Base-by-base conservation (phyloP, 2,329 filamentous ascomycete species). In the Biscogniauxia mediterranea region DNA sequence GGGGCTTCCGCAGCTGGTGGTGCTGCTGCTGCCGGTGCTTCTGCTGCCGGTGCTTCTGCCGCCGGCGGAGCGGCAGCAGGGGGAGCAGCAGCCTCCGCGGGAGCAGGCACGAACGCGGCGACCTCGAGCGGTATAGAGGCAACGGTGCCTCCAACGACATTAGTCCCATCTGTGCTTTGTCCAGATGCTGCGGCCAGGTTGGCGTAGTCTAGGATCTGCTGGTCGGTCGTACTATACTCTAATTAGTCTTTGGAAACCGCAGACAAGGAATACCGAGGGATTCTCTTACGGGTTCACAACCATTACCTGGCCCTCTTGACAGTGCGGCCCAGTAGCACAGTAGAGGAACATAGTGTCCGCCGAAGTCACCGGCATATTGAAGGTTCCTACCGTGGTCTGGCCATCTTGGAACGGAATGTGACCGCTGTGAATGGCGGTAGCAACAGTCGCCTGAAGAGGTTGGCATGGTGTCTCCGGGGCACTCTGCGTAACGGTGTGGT, bases 281-380 rank as follows among this genome's bases (percentile, higher is more conserved):
- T 7, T 3, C 3, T 66, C 75, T 62, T 59, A 78, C 76, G 79
- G 78, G 61, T 85, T 85, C 49, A 85, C 77, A 5, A 82, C 76
- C 72, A 82, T 78, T 26, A 81, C 77, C 75, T 84, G 83, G 7
- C 81, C 82, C 8, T 68, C 69, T 66, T 82, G 78, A 53, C 83
- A 84, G 61, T 84, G 81, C 2, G 77, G 77, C 0, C 73, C 77
- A 2, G 78, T 78, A 0, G 81, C 79, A 60, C 82, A 85, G 69
- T 84, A 85, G 32, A 82, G 63, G 69, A 81, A 84, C 61, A 83
- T 78, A 5, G 81, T 75, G 1, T 78, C 74, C 0, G 77, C 74
- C 60, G 73, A 76, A 26, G 75, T 77, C 19, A 85, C 69, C 11
- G 75, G 74, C 68, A 85, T 76, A 60, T 76, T 80, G 66, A 83